Base-by-base conservation (phyloP, 768 basidiomycete species). In the Holtermannia corniformis region DNA sequence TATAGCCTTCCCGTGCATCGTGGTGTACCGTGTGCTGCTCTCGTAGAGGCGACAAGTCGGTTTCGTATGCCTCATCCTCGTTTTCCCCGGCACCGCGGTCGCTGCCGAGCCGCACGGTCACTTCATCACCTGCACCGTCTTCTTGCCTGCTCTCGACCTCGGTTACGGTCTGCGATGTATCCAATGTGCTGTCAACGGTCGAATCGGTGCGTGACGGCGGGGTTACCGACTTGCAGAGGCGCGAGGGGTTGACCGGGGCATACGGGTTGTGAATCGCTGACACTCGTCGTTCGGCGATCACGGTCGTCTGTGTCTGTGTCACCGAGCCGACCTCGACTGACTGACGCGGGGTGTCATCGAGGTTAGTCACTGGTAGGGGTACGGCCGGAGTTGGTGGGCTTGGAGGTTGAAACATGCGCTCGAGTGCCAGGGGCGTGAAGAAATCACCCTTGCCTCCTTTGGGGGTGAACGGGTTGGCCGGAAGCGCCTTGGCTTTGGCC, bases 381-480 rank as follows among this genome's bases (percentile, higher is more conserved):
- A 27, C 20, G 7, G 41, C 19, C 37, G 28, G 25, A 41, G 71
- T 63, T 4, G 85, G 86, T 3, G 87, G 87, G 5, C 88, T 87
- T 1, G 91, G 91, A 5, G 91, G 91, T 56, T 92, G 86, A 60
- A 93, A 95, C 87, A 95, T 89, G 51, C 79, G 80, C 72, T 95
- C 90, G 7, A 95, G 77, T 22, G 84, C 83, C 50, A 90, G 70
- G 0, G 89, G 88, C 51, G 83, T 87, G 75, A 96, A 96, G 67
- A 96, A 81, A 44, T 59, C 61, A 37, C 52, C 65, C 16, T 22
- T 50, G 3, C 27, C 47, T 25, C 58, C 63, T 60, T 54, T 54
- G 19, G 43, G 42, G 28, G 37, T 51, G 50, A 56, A 56, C 7
- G 57, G 59, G 44, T 62, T 59, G 24, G 59, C 60, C 22, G 61